phyloP scores from a whole-genome alignment of 75 land plant genomes.

The Larix kaempferi region DNA sequence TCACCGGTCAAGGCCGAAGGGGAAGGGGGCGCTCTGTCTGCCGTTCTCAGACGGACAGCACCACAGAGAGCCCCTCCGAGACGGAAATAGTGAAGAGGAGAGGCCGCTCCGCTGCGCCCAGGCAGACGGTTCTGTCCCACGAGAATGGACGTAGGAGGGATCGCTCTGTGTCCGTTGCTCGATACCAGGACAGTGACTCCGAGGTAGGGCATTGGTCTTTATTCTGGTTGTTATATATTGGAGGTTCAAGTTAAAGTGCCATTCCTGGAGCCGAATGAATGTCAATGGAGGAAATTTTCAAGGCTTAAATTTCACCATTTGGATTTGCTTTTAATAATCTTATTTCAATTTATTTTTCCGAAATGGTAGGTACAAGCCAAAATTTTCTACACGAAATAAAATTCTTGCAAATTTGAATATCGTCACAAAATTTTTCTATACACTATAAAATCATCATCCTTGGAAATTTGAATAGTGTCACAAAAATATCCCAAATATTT shows the following conservation, averaged over 20 bases:
- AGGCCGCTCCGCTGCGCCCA: constrained; percentile 16
- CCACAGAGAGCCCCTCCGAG: background rate
- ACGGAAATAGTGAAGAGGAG: constrained; percentile 11
- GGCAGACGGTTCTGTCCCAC: background rate
- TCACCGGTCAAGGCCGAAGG: constrained; percentile 21
- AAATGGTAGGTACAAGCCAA: no score
- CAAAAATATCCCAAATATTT: no score
- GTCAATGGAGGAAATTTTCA: background rate
- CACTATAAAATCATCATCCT: no score
- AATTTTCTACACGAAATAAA: no score
- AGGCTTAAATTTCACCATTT: background rate
- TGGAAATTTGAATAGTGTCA: no score
- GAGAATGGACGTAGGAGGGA: constrained; percentile 10
- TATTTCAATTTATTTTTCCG: no score
- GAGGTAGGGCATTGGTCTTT: constrained; percentile 8
- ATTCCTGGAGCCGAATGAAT: background rate
- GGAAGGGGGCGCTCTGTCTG: constrained; percentile 2
- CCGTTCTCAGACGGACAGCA: background rate
- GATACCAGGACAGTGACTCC: constrained; percentile 6
- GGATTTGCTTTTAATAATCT: no score
- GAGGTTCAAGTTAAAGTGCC: background rate
- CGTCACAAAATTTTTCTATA: no score
- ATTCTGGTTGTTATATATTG: no score
- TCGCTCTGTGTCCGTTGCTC: constrained; percentile 25
- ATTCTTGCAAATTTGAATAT: no score